Evolutionary conservation across 176 grass and related monocot genomes (phyloP).

Genomic region (Bolboschoenus planiculmis): DNA sequence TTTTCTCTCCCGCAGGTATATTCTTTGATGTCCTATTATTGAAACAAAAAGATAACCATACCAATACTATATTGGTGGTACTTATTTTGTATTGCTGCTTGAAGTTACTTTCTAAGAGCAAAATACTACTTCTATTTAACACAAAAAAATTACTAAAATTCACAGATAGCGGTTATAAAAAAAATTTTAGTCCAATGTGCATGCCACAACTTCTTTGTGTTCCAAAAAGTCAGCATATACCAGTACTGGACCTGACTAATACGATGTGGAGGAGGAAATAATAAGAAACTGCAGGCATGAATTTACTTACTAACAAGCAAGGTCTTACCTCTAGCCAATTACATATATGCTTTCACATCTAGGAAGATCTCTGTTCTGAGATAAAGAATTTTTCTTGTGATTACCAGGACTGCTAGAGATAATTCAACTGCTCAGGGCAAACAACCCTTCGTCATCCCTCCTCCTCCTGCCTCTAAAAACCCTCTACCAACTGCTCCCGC

Average conservation of each 20-base stretch:
- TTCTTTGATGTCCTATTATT: neutral
- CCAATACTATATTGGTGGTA: neutral
- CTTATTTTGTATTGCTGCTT: neutral
- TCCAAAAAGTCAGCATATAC: neutral
- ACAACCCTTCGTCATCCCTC: conserved; percentile 45
- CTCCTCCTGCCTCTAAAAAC: conserved; percentile 61
- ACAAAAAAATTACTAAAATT: neutral
- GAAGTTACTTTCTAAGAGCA: neutral
- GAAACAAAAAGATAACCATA: neutral
- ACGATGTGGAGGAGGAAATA: neutral
- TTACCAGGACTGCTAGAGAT: conserved; percentile 64
- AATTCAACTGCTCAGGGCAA: conserved; percentile 42
- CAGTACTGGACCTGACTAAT: neutral
- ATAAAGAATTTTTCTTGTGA: conserved; percentile 20
- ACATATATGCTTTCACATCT: neutral
- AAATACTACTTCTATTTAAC: neutral
- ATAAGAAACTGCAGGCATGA: neutral
- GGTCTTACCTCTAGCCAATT: neutral
- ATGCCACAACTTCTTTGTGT: neutral
- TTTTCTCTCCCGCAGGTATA: conserved; percentile 66
- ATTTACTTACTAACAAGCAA: neutral
- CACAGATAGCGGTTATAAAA: neutral
- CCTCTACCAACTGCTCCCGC: conserved; percentile 42
- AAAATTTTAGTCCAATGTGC: neutral
- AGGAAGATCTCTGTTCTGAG: neutral